Conservation (phyloP, 345 rosid genomes). For the Dovyalis caffra region DNA sequence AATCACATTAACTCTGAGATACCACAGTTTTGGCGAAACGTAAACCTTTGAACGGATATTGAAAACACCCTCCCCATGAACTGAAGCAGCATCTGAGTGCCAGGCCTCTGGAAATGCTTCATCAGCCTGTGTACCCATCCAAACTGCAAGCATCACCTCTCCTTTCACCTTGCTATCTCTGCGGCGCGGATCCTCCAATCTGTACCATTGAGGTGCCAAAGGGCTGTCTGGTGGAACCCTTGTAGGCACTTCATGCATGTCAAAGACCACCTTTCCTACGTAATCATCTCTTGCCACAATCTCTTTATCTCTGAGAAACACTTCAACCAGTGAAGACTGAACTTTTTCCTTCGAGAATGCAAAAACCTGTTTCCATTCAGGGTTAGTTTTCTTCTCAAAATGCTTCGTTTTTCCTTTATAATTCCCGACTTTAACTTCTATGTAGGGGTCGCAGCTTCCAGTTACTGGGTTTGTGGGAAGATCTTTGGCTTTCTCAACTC, state of each 20-base stretch:
- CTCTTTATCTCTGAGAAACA: constrained; percentile 21
- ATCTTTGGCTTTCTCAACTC: constrained; percentile 34
- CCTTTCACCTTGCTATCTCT: constrained; percentile 27
- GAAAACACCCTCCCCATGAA: constrained; percentile 27
- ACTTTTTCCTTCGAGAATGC: constrained; percentile 34
- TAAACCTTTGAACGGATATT: constrained; percentile 33
- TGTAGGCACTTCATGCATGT: constrained; percentile 35
- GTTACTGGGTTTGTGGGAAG: constrained; percentile 27
- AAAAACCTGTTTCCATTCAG: constrained; percentile 34
- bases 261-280: constrained; percentile 29
- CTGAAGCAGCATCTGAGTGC: constrained; percentile 33
- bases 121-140: constrained; percentile 41
- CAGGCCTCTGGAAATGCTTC: constrained; percentile 35
- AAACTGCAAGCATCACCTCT: constrained; percentile 34
- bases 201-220: constrained; percentile 34
- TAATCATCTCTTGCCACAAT: constrained; percentile 28
- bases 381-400: constrained; percentile 36
- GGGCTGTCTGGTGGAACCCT: constrained; percentile 38
- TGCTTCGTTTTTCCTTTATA: constrained; percentile 29
- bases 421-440: constrained; percentile 34
- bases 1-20: constrained; percentile 31
- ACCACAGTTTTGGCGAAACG: constrained; percentile 36
- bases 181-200: constrained; percentile 19
- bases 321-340: constrained; percentile 32
- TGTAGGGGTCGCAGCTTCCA: constrained; percentile 32